phyloP scores from a whole-genome alignment of 2,329 filamentous ascomycete genomes.

The Colletotrichum aenigma region DNA sequence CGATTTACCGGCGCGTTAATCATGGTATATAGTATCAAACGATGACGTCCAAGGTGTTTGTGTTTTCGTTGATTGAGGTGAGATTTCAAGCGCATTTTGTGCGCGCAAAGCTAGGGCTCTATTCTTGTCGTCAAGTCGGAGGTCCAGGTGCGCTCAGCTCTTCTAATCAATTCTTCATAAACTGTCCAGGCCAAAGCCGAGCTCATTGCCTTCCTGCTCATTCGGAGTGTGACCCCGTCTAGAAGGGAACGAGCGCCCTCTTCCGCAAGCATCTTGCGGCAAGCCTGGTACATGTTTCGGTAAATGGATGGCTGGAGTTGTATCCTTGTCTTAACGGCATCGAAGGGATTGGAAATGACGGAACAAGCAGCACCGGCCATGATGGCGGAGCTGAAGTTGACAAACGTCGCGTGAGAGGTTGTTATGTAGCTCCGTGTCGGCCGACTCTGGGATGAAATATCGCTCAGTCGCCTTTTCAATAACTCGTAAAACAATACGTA shows the following conservation, averaged over 20 bases:
- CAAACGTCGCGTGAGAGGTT: constrained; percentile 20
- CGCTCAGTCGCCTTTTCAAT: constrained; percentile 68
- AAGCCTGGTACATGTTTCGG: constrained; percentile 80
- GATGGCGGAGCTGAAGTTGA: constrained; percentile 83
- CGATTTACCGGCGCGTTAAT: neutral
- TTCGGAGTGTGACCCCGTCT: constrained; percentile 83
- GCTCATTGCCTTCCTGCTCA: constrained; percentile 90
- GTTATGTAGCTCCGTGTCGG: neutral
- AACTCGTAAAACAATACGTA: constrained; percentile 96
- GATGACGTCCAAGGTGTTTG: neutral
- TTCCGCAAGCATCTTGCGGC: constrained; percentile 76
- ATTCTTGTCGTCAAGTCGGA: neutral
- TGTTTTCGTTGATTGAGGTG: neutral
- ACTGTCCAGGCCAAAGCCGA: constrained; percentile 97
- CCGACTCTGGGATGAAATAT: neutral
- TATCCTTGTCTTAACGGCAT: constrained; percentile 93
- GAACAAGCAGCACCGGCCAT: constrained; percentile 84
- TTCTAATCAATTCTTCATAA: constrained; percentile 89
- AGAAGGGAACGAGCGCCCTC: constrained; percentile 83
- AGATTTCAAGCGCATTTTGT: neutral
- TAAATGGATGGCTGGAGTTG: constrained; percentile 88
- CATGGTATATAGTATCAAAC: neutral
- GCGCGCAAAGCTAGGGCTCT: constrained; percentile 1
- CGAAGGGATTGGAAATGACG: constrained; percentile 92
- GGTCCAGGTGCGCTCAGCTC: constrained; percentile 52